Conservation (phyloP, 164 flowering plant species). For the Magnolia officinalis region DNA sequence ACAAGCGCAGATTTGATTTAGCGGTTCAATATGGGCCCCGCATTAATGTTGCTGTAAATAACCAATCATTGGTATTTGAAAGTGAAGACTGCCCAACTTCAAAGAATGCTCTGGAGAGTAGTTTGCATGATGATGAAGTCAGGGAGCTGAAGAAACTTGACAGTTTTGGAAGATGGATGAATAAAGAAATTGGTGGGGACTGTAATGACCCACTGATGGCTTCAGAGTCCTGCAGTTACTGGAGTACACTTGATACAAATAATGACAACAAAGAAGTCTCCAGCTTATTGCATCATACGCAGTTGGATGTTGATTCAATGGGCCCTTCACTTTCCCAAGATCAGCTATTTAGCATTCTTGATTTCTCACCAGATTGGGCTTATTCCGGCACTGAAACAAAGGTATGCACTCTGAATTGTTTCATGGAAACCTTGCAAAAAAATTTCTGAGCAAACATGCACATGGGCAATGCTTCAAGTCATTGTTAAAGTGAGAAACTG, state of each 20-base stretch:
- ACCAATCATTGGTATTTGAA: constrained; percentile 7
- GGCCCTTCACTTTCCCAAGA: constrained; percentile 70
- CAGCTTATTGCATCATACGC: constrained; percentile 51
- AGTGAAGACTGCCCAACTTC: not conserved
- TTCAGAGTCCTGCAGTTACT: constrained; percentile 52
- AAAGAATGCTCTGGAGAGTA: constrained; percentile 16
- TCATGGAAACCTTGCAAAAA: not conserved
- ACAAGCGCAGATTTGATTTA: constrained; percentile 21
- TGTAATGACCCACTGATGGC: constrained; percentile 63
- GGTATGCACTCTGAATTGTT: constrained; percentile 25
- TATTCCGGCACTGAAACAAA: constrained; percentile 46
- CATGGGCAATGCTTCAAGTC: not conserved
- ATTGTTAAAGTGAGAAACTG: not conserved
- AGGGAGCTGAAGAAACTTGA: constrained; percentile 58
- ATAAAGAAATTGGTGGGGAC: constrained; percentile 59
- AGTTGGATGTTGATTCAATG: constrained; percentile 41
- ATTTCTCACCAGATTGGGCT: constrained; percentile 73
- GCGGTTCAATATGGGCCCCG: constrained; percentile 16
- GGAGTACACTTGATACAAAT: constrained; percentile 49
- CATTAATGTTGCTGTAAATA: constrained; percentile 11
- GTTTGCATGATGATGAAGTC: constrained; percentile 18
- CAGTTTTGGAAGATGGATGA: constrained; percentile 75
- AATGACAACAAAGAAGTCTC: constrained; percentile 54
- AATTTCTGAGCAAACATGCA: not conserved
- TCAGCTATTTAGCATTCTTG: constrained; percentile 55